These are phyloP conservation scores for Rutstroemia sp. DNA, from an alignment of 2,329 filamentous ascomycete species.

Conservation along the genomic window DNA sequence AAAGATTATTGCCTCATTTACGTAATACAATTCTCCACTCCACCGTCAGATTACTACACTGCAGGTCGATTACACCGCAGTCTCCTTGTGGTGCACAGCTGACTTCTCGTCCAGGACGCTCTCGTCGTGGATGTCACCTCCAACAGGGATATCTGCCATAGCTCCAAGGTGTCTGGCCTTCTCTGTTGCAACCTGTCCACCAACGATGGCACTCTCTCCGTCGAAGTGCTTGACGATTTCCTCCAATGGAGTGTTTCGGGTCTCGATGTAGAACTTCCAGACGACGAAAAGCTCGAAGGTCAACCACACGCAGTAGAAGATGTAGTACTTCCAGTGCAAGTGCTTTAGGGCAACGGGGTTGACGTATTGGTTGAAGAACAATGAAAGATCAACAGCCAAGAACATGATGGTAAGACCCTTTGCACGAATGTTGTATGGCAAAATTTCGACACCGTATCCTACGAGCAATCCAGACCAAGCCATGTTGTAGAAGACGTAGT, in stretches of 20 bases:
- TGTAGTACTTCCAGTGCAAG: constrained; percentile 37
- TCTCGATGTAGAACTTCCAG: constrained; percentile 34
- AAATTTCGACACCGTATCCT: constrained; percentile 23
- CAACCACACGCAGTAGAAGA: constrained; percentile 34
- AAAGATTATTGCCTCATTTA: no score
- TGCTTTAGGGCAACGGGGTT: constrained; percentile 35
- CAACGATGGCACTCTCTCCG: constrained; percentile 32
- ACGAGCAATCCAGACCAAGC: constrained; percentile 24
- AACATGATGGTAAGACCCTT: constrained; percentile 36
- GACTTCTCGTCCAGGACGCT: no score
- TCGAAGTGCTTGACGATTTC: constrained; percentile 40
- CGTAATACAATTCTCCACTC: no score
- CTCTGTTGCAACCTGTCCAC: constrained; percentile 10
- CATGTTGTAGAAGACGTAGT: constrained; percentile 36
- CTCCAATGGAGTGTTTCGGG: constrained; percentile 36
- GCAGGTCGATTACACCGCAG: no score
- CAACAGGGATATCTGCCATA: constrained; percentile 2
- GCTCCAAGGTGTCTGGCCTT: constrained; percentile 8
- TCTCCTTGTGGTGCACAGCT: no score
- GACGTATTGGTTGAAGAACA: constrained; percentile 38
- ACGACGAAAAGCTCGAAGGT: constrained; percentile 22
- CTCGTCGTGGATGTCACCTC: background rate
- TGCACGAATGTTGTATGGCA: constrained; percentile 26
- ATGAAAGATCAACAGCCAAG: constrained; percentile 36
- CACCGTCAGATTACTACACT: no score